A percentile compares a stretch with the other conserved stretches of the same genome.
Evolutionary conservation across 1,284 basidiomycete genomes (phyloP).

Genomic region (Cryptococcus sp.): DNA sequence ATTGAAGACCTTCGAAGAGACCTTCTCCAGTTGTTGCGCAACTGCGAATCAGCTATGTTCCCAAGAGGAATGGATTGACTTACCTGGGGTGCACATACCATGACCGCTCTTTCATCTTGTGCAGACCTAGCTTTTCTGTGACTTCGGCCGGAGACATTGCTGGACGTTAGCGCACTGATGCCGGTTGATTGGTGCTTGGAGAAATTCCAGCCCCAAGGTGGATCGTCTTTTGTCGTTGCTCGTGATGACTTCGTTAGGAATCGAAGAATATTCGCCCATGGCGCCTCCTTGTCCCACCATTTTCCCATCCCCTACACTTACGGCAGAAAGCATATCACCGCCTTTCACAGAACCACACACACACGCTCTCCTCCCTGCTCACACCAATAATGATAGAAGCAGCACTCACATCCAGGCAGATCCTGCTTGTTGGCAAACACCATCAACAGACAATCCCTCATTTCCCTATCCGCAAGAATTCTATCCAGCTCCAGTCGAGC

Average conservation of each 20-base stretch:
- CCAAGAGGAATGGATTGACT: constrained; percentile 27
- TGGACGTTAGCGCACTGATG: constrained; percentile 47
- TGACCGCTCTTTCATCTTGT: constrained; percentile 91
- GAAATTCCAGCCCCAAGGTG: neutral
- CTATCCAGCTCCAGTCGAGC: constrained; percentile 93
- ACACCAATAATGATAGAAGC: neutral
- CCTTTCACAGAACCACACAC: too few relatives aligned
- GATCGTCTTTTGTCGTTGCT: neutral
- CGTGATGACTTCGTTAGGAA: too few relatives aligned
- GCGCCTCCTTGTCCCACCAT: too few relatives aligned
- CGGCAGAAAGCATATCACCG: too few relatives aligned
- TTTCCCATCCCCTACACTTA: too few relatives aligned
- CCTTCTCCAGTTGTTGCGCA: constrained; percentile 96
- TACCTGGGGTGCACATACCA: constrained; percentile 99
- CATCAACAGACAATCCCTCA: constrained; percentile 93
- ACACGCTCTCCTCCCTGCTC: too few relatives aligned
- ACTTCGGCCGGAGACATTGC: constrained; percentile 99
- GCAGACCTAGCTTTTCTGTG: constrained; percentile 92
- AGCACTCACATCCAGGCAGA: constrained; percentile 77
- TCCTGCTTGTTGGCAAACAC: constrained; percentile 99
- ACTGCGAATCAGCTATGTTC: constrained; percentile 50
- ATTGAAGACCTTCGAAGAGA: constrained; percentile 90
- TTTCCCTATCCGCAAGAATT: constrained; percentile 94
- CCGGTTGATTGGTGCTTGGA: neutral
- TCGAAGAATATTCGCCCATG: neutral